Conservation (phyloP, 2,329 filamentous ascomycete species). For the Leptodontidium sp. region DNA sequence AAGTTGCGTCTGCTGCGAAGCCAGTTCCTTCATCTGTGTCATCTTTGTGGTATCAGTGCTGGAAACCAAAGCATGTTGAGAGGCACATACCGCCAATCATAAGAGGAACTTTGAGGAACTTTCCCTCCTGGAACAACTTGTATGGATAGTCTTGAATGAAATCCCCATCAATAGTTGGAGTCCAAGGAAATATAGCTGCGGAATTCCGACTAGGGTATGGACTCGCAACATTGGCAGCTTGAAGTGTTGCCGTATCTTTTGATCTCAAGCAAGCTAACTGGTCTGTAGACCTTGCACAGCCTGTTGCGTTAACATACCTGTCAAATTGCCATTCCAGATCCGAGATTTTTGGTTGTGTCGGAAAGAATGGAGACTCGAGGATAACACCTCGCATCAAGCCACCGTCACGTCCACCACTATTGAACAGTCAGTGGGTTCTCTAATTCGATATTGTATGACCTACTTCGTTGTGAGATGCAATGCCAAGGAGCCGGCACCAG, state of each 20-base stretch:
- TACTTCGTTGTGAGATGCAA: slow-evolving; percentile 47
- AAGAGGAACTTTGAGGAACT: slow-evolving; percentile 51
- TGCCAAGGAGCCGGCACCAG: slow-evolving; percentile 56
- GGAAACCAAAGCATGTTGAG: not conserved
- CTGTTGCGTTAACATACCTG: slow-evolving; percentile 46
- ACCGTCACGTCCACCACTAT: slow-evolving; percentile 49
- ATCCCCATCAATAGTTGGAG: slow-evolving; percentile 53
- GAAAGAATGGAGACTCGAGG: slow-evolving; percentile 50
- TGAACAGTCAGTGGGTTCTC: not conserved
- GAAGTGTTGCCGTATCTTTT: slow-evolving; percentile 49
- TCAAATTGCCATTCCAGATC: slow-evolving; percentile 54
- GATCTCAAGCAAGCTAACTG: slow-evolving; percentile 50
- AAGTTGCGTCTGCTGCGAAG: slow-evolving; percentile 55
- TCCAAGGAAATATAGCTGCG: slow-evolving; percentile 51
- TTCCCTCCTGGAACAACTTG: slow-evolving; percentile 47
- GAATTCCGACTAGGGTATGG: slow-evolving; percentile 49
- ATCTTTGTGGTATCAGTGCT: slow-evolving; percentile 39
- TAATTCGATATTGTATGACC: not conserved
- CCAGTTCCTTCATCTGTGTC: slow-evolving; percentile 65
- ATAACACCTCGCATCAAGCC: slow-evolving; percentile 43
- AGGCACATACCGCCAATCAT: slow-evolving; percentile 49
- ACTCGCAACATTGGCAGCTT: slow-evolving; percentile 48
- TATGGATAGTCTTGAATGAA: slow-evolving; percentile 52
- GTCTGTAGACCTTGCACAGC: slow-evolving; percentile 44
- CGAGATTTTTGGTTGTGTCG: slow-evolving; percentile 48